Evolutionary conservation across 164 flowering plant genomes (phyloP).

Genomic region (Aristolochia fimbriata): DNA sequence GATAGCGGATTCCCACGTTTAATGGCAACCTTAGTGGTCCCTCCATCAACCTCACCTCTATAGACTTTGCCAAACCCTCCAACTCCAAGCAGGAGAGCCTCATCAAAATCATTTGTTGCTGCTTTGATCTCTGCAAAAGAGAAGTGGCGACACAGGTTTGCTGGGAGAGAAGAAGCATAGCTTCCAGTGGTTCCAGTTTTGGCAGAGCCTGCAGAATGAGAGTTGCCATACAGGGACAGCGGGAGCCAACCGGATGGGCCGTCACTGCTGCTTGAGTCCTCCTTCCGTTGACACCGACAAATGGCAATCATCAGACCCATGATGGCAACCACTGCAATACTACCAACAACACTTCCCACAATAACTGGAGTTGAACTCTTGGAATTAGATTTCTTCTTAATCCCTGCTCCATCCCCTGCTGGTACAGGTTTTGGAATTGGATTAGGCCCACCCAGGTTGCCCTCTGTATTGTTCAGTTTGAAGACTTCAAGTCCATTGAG

Average conservation of each 20-base stretch:
- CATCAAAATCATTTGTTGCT: constrained; percentile 37
- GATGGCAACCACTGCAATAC: constrained; percentile 12
- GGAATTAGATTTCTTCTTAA: constrained; percentile 6
- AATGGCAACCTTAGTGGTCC: constrained; percentile 32
- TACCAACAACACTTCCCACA: constrained; percentile 21
- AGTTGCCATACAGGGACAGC: constrained; percentile 18
- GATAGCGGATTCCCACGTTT: constrained; percentile 35
- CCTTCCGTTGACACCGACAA: constrained; percentile 11
- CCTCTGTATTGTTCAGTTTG: constrained; percentile 31
- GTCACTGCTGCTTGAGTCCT: constrained; percentile 19
- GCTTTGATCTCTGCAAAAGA: constrained; percentile 33
- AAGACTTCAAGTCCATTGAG: constrained; percentile 62
- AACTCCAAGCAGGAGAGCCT: constrained; percentile 25
- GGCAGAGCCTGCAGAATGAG: constrained; percentile 20
- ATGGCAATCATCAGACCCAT: constrained; percentile 13
- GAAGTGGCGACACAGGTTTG: constrained; percentile 39
- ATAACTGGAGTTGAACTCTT: constrained; percentile 13
- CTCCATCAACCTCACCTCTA: constrained; percentile 31
- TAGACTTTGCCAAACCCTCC: constrained; percentile 49
- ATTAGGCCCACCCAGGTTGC: constrained; percentile 56
- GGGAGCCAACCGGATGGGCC: constrained; percentile 64
- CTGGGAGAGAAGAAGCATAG: constrained; percentile 23
- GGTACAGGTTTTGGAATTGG: constrained; percentile 36
- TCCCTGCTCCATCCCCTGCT: constrained; percentile 2
- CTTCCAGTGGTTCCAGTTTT: constrained; percentile 30